Evolutionary conservation across 2,329 filamentous ascomycete genomes (phyloP).

Genomic region (Arthrobotrys pseudoclavata): DNA sequence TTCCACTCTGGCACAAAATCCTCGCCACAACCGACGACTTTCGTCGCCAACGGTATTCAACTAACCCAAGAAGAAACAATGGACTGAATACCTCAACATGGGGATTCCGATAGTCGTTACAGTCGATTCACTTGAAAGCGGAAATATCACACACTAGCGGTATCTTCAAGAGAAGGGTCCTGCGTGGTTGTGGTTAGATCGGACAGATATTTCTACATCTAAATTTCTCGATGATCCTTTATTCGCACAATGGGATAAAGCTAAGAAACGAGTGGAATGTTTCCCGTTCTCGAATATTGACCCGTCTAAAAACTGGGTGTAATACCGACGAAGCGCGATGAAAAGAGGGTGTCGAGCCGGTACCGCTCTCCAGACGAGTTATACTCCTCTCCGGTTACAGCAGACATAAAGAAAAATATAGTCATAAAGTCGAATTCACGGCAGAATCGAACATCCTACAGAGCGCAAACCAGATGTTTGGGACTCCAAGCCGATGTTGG

Average conservation of each 20-base stretch:
- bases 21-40: neutral
- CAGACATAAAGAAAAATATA: neutral
- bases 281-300: neutral
- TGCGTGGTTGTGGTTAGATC: too few relatives aligned
- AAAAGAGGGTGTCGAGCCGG: neutral
- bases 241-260: neutral
- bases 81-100: neutral
- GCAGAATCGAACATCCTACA: neutral
- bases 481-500: neutral
- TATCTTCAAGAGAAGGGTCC: too few relatives aligned
- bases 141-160: neutral
- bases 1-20: neutral
- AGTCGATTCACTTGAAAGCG: neutral
- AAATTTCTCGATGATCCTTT: neutral
- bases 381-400: neutral
- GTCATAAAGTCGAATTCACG: neutral
- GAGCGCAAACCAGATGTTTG: neutral
- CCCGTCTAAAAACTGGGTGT: neutral
- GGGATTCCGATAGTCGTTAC: neutral
- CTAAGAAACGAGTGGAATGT: neutral
- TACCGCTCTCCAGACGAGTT: neutral
- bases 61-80: neutral
- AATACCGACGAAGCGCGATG: neutral
- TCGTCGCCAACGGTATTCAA: neutral
- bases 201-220: neutral